Evolutionary conservation across 768 basidiomycete genomes (phyloP).

Genomic region (Hirschioporus abietinus): DNA sequence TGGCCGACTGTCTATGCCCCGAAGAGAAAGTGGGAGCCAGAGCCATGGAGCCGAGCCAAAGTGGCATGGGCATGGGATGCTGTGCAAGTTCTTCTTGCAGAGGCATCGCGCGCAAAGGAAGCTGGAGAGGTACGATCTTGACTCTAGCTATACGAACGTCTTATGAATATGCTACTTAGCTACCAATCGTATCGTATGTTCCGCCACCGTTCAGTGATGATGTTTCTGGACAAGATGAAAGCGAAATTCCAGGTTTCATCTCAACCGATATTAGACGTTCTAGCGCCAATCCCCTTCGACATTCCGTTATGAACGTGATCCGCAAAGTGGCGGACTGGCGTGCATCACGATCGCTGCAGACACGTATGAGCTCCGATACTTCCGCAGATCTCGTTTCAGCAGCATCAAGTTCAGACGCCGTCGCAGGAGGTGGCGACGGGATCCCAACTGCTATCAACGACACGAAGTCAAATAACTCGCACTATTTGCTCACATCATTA

Average conservation of each 20-base stretch:
- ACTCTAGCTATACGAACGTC: constrained; percentile 2
- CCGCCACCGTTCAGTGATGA: constrained; percentile 45
- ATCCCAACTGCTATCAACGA: neutral
- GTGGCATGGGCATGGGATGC: constrained; percentile 74
- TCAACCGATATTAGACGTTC: constrained; percentile 70
- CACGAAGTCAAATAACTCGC: constrained; percentile 48
- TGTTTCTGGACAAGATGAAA: neutral
- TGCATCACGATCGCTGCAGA: constrained; percentile 18
- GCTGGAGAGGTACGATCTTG: constrained; percentile 53
- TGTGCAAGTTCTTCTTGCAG: constrained; percentile 45
- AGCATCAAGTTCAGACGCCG: constrained; percentile 13
- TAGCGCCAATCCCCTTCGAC: constrained; percentile 72
- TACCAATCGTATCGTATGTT: constrained; percentile 73
- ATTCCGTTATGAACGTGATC: constrained; percentile 76
- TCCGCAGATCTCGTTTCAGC: constrained; percentile 12
- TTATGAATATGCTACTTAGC: constrained; percentile 30
- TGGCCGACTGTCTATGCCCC: constrained; percentile 86
- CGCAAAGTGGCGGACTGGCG: constrained; percentile 58
- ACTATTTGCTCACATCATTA: constrained; percentile 84
- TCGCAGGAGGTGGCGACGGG: constrained; percentile 12
- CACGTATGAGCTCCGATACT: constrained; percentile 9
- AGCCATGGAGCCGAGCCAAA: constrained; percentile 61
- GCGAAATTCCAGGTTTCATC: constrained; percentile 31
- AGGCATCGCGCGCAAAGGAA: constrained; percentile 41
- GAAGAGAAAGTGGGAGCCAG: constrained; percentile 57